Evolutionary conservation across 768 basidiomycete genomes (phyloP), one percentile per base, ranked within the genome.

Genomic region (Calocybe gangraenosa): DNA sequence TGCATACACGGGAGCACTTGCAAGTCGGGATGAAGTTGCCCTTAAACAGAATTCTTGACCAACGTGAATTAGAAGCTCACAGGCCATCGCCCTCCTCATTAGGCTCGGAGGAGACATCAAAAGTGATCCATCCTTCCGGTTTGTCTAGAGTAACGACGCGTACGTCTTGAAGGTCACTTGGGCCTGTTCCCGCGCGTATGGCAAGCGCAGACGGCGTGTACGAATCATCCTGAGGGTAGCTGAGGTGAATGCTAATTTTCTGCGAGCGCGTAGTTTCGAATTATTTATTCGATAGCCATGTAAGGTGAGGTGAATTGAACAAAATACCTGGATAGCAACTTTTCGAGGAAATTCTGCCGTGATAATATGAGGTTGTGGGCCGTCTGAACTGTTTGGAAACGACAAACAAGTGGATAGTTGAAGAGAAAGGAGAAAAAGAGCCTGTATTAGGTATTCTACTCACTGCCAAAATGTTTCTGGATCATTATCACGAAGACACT

Each of bases 401-500:
- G 20, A 19, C 3, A 13, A 20, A 8, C 6, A n/a, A 21, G 17
- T 3, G 22, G 3, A 23, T 15, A 22, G n/a, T 23, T 40, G 9
- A 22, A 22, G 11, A 28, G 25, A 28, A 11, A 28, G 11, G 25
- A n/a, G 21, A 4, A 18, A 41, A n/a, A 34, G 15, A 19, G 42
- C 35, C 36, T 41, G 25, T 28, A 5, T 19, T 30, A n/a, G 32
- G 10, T 18, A 8, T 31, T 8, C 6, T 17, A 75, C 92, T 63
- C 63, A 98, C 94, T 98, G 96, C 96, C 96, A 98, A 61, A 97
- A 95, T 0, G 94, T 97, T 32, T 89, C 85, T 22, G 89, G 84
- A 58, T 95, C 87, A 25, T 80, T 79, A 56, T 97, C 94, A 20
- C 82, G 76, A 35, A 98, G 70, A 63, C 93, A 93, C 59, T 96